These are phyloP conservation scores for Mycena metata DNA, from an alignment of 768 basidiomycete genomes.

Conservation along the genomic window DNA sequence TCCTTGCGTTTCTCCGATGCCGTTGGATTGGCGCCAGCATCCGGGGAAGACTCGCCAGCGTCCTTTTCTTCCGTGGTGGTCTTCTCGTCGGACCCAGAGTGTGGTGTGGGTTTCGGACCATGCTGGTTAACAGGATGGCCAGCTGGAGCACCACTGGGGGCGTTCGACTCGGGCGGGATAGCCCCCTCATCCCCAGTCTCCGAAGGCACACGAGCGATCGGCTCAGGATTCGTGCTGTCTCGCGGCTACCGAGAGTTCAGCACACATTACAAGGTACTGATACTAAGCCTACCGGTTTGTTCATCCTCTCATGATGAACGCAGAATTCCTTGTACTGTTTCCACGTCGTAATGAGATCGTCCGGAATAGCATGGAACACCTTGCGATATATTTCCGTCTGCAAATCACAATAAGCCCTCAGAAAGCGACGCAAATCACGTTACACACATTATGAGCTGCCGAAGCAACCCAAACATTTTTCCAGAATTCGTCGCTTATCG, in stretches of 20 bases:
- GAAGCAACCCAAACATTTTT: conserved; percentile 89
- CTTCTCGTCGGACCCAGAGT: conserved; percentile 40
- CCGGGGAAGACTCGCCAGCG: conserved; percentile 45
- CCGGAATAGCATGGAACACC: conserved; percentile 94
- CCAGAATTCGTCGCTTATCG: conserved; percentile 90
- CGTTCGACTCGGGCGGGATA: conserved; percentile 44
- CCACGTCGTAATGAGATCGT: conserved; percentile 95
- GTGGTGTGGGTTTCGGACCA: conserved; percentile 27
- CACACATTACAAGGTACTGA: conserved; percentile 26
- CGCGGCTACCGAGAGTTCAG: conserved; percentile 53
- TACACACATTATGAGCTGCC: conserved; percentile 88
- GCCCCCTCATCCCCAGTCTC: conserved; percentile 63
- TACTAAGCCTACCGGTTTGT: conserved; percentile 68
- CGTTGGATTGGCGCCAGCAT: conserved; percentile 42
- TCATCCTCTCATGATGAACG: conserved; percentile 79
- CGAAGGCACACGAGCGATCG: conserved; percentile 69
- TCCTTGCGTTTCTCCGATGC: conserved; percentile 56
- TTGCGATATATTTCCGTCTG: conserved; percentile 97
- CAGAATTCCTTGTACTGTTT: conserved; percentile 93
- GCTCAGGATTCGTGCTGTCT: conserved; percentile 55
- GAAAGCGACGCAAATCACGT: conserved; percentile 7
- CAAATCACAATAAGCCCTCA: conserved; percentile 32
- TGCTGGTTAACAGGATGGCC: conserved; percentile 23
- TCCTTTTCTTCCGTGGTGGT: conserved; percentile 47
- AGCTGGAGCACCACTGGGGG: conserved; percentile 32